Evolutionary conservation across 768 basidiomycete species (phyloP), one percentile per base, ranked within the genome.

Genomic region (Macrolepiota dolichaula): DNA sequence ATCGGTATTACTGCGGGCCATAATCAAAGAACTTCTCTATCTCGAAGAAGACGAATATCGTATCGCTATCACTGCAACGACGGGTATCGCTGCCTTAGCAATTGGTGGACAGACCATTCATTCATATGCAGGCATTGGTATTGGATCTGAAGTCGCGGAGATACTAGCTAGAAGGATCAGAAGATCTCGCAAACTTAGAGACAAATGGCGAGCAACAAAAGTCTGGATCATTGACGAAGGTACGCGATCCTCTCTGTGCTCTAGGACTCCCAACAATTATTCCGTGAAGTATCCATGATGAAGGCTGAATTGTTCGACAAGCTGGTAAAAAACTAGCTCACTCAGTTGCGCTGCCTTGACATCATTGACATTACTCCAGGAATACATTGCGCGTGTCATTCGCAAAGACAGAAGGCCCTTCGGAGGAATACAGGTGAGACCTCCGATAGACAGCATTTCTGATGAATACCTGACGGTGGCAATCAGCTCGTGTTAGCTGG

Each of bases 221-320:
- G 81, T 84, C 22, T 75, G 92, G 27, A 79, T 92, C 59, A 81
- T 92, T 5, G 91, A 92, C 66, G 91, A 92, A 75, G 81, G 90
- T 89, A 61, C 74, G 72, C 63, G 32, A 5, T 36, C n/a, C n/a
- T 46, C 19, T 40, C 42, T 1, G 12, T 3, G 58, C 62, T n/a
- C 38, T 51, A 51, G 40, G 51, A 10, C 5, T 24, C 46, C 11
- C 10, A 51, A 44, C 38, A 19, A 50, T 49, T 37, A 51, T 51
- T 19, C 52, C 36, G 59, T 50, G 17, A 46, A 77, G 89, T 92
- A 37, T 91, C 89, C 0, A 92, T 93, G 91, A 74, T 92, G 46
- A 88, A 92, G 60, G 89, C 82, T 0, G 69, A 69, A 10, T 67
- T 88, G 0, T 91, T 91, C 57, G 88, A 92, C 70, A 92, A 89